phyloP scores from a whole-genome alignment of 805 yeast species.

The Starmerella sirachaensis region DNA sequence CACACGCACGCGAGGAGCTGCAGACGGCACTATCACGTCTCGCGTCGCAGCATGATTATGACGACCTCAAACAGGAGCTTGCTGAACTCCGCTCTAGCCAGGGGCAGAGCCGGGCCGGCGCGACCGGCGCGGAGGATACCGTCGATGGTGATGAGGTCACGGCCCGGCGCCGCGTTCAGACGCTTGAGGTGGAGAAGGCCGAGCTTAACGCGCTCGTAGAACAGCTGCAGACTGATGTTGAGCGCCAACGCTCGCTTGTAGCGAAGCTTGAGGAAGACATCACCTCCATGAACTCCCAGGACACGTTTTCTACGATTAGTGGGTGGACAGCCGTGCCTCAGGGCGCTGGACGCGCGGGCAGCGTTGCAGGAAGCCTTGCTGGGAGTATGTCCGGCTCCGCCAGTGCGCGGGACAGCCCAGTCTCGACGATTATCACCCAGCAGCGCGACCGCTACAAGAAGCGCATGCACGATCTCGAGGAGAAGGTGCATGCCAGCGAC shows the following conservation, averaged over 20 bases:
- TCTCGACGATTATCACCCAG: conserved; percentile 73
- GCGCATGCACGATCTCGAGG: conserved; percentile 74
- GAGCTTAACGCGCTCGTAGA: conserved; percentile 6
- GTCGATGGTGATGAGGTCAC: neutral
- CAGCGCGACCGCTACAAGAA: conserved; percentile 88
- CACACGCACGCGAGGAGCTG: conserved; percentile 6
- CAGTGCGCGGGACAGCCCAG: conserved; percentile 18
- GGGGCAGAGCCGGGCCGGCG: neutral
- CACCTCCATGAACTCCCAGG: conserved; percentile 21
- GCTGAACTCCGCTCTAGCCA: conserved; percentile 48
- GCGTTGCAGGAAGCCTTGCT: conserved; percentile 2
- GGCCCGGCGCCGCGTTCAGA: neutral
- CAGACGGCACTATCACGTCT: conserved; percentile 8
- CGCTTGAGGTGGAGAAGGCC: conserved; percentile 1
- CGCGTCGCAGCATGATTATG: conserved; percentile 43
- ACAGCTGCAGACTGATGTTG: conserved; percentile 17
- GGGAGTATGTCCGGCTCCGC: conserved; percentile 22
- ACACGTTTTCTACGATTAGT: conserved; percentile 27
- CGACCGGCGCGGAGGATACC: neutral
- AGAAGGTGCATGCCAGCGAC: conserved; percentile 53
- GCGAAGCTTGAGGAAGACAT: conserved; percentile 64
- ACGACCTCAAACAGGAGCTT: conserved; percentile 42
- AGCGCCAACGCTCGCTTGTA: conserved; percentile 37
- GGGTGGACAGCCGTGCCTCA: conserved; percentile 31
- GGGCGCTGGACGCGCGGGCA: conserved; percentile 27